Percentiles rank a stretch among this genome's conserved stretches.
These are phyloP conservation scores for Apiospora hydei DNA, from an alignment of 2,329 filamentous ascomycete species.

Conservation along the genomic window DNA sequence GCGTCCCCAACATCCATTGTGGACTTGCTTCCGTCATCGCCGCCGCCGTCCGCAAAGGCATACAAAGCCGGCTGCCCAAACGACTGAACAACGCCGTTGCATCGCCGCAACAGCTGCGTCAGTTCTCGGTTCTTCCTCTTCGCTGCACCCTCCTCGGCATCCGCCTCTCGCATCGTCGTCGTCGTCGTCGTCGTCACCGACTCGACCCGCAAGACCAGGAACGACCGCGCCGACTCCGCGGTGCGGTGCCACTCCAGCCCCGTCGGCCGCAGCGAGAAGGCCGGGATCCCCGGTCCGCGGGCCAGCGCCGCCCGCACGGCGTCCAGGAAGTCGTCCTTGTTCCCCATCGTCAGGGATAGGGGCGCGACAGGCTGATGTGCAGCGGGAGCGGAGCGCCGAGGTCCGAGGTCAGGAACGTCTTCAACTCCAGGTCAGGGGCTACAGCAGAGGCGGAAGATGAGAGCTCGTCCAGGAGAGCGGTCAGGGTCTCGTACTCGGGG, in stretches of 20 bases:
- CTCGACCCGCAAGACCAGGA: conserved; percentile 79
- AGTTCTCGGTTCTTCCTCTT: conserved; percentile 57
- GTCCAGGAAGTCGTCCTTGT: conserved; percentile 74
- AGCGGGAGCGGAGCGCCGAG: conserved; percentile 80
- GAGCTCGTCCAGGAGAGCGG: conserved; percentile 49
- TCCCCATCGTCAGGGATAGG: conserved; percentile 74
- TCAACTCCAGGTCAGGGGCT: conserved; percentile 52
- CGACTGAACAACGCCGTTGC: conserved; percentile 67
- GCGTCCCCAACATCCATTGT: conserved; percentile 47
- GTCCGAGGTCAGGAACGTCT: conserved; percentile 78
- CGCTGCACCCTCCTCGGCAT: conserved; percentile 25
- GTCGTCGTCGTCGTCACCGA: conserved; percentile 46
- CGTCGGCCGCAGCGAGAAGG: conserved; percentile 49
- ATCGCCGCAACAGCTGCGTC: conserved; percentile 67
- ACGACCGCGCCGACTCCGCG: conserved; percentile 74
- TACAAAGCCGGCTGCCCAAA: conserved; percentile 80
- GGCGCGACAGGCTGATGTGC: conserved; percentile 89
- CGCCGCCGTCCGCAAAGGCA: conserved; percentile 36
- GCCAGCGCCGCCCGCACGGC: conserved; percentile 67
- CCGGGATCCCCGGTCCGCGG: conserved; percentile 46
- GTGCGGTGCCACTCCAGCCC: conserved; percentile 59
- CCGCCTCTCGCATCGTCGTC: conserved; percentile 32
- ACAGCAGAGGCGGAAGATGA: conserved; percentile 37
- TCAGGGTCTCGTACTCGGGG: conserved; percentile 56
- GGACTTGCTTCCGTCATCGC: conserved; percentile 26